phyloP scores from a whole-genome alignment of 768 basidiomycete genomes.

The Lactarius sanguifluus region DNA sequence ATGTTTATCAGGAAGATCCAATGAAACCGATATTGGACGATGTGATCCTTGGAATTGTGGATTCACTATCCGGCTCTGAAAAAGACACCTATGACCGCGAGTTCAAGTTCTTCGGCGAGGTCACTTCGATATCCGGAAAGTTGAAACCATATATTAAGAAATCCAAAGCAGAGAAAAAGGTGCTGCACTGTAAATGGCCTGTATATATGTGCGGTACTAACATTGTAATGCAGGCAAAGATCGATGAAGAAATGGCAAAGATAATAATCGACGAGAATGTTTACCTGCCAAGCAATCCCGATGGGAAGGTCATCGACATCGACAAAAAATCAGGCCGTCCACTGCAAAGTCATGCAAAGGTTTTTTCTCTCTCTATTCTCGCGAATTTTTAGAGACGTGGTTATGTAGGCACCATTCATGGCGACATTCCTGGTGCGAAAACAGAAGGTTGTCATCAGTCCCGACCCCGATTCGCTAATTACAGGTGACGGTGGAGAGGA shows the following conservation, averaged over 20 bases:
- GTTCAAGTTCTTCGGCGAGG: conserved; percentile 93
- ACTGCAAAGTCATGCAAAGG: conserved; percentile 97
- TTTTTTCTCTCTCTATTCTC: conserved; percentile 34
- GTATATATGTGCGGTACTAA: conserved; percentile 6
- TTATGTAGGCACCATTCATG: conserved; percentile 92
- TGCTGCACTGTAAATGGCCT: conserved; percentile 30
- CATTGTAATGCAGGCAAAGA: conserved; percentile 70
- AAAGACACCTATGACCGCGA: conserved; percentile 90
- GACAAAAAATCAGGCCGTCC: conserved; percentile 96
- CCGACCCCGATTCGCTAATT: conserved; percentile 72
- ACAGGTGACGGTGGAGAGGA: conserved; percentile 57
- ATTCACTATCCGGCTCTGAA: conserved; percentile 85
- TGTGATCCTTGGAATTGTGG: conserved; percentile 79
- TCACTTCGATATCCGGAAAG: conserved; percentile 98
- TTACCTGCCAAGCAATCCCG: conserved; percentile 96
- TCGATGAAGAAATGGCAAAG: conserved; percentile 99
- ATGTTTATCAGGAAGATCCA: conserved; percentile 69
- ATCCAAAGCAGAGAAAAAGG: conserved; percentile 96
- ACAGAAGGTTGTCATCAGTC: conserved; percentile 64
- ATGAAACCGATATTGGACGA: conserved; percentile 95
- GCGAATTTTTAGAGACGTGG: conserved; percentile 14
- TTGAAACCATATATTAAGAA: conserved; percentile 95
- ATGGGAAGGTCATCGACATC: conserved; percentile 94
- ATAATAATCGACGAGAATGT: conserved; percentile 93
- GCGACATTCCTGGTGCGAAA: conserved; percentile 99